Conservation (phyloP, 139 green algal species). For the Yamagishiella unicocca region DNA sequence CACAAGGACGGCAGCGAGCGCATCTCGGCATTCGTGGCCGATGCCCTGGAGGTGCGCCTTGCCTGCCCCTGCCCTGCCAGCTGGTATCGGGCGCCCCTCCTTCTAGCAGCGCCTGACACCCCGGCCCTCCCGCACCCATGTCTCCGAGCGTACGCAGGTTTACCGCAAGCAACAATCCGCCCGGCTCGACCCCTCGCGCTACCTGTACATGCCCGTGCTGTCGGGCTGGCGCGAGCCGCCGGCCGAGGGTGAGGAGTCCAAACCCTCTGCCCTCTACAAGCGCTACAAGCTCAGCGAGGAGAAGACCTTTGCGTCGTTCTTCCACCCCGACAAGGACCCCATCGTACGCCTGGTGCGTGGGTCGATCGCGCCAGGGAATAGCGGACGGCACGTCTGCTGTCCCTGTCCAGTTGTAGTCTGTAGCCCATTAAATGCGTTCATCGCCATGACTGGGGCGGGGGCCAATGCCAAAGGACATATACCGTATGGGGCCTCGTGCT, state of each 20-base stretch:
- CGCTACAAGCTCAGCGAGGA: constrained; percentile 51
- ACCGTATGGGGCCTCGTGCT: too few species aligned
- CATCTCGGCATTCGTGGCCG: too few species aligned
- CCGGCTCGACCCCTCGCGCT: constrained; percentile 33
- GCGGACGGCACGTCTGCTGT: background rate
- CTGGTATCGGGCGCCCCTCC: too few species aligned
- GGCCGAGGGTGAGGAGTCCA: background rate
- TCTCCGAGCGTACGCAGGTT: too few species aligned
- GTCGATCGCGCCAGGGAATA: background rate
- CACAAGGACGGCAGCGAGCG: too few species aligned
- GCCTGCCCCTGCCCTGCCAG: too few species aligned
- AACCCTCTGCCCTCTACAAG: background rate
- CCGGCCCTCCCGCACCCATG: too few species aligned
- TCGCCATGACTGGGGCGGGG: too few species aligned
- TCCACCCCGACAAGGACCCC: constrained; percentile 56
- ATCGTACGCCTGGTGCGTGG: constrained; percentile 52
- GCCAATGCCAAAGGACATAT: too few species aligned
- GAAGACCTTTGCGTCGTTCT: constrained; percentile 69
- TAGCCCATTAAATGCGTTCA: too few species aligned
- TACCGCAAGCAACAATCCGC: constrained; percentile 50
- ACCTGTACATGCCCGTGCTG: constrained; percentile 46
- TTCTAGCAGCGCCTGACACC: too few species aligned
- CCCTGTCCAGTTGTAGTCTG: background rate
- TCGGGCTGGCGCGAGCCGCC: background rate
- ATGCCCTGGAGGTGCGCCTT: too few species aligned